Base-by-base conservation (phyloP, 2,329 filamentous ascomycete species). In the Neocatenulostroma microsporum region DNA sequence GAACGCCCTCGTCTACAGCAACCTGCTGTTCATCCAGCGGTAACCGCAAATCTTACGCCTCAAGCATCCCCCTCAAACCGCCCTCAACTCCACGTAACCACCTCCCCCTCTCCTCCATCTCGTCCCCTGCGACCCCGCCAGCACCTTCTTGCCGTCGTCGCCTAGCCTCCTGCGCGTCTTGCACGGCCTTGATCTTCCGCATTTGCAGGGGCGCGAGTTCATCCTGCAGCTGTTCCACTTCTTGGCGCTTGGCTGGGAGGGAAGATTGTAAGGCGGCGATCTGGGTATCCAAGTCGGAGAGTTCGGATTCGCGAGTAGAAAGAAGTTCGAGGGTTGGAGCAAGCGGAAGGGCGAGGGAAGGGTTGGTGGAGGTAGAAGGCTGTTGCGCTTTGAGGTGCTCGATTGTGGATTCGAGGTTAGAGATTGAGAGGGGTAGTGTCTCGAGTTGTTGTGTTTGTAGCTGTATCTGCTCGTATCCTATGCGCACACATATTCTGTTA, bases 51-150 rank as follows among this genome's bases (percentile, higher is more conserved):
- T 6, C 11, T 58, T 45, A 58, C 2, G 78, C 64, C 46, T 78
- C 76, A 48, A 86, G 55, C 62, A 83, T 76, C 40, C 73, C 69
- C 53, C 65, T 76, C 57, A 87, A 57, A 11, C 62, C 72, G 7
- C 66, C 63, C 54, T 86, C 82, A n/a, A 76, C 77, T 13, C 78
- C 79, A 47, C 76, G 73, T 62, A 79, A 78, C 84, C 84, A 89
- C 47, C 82, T 68, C 5, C 80, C 84, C 49, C 78, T 72, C 59
- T 84, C 80, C 57, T 88, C 84, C 21, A 87, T 58, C 51, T 88
- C 82, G 50, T 86, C 82, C 12, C 77, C 76, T 27, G 78, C 74
- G 12, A 76, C 75, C 12, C 76, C 75, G 26, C 78, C 74, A 5
- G 79, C 80, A 4, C 76, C 54, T 56, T 70, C 58, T 51, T 85